Percentiles rank a stretch among this genome's conserved stretches.
These are phyloP conservation scores for Aristolochia californica DNA, from an alignment of 164 flowering plant genomes.

Conservation along the genomic window DNA sequence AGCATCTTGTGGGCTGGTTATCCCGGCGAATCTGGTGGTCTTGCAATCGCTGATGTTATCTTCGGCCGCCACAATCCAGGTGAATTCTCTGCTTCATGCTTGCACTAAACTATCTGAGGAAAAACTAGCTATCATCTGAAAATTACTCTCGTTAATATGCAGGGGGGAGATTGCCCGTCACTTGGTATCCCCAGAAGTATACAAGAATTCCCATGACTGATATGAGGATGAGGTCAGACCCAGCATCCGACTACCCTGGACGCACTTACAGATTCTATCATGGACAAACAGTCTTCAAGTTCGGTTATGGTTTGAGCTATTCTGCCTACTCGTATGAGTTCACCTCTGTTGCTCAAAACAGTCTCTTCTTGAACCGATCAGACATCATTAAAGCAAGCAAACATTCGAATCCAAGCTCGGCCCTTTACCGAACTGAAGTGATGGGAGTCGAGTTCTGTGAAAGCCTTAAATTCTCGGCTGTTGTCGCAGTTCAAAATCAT, in stretches of 20 bases:
- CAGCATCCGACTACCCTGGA: constrained; percentile 60
- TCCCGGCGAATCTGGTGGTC: constrained; percentile 81
- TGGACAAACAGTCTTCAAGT: constrained; percentile 51
- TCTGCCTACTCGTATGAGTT: constrained; percentile 46
- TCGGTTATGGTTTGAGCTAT: constrained; percentile 87
- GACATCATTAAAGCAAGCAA: constrained; percentile 3
- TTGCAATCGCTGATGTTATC: constrained; percentile 63
- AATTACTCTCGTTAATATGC: constrained; percentile 10
- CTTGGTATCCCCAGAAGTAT: constrained; percentile 80
- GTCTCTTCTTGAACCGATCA: constrained; percentile 33
- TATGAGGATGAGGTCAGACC: constrained; percentile 76
- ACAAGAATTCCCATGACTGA: constrained; percentile 72
- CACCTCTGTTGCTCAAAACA: constrained; percentile 19
- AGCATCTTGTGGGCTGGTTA: constrained; percentile 88
- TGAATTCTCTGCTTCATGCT: constrained; percentile 9
- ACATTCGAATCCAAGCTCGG: constrained; percentile 6
- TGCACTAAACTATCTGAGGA: neutral
- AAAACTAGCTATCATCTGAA: no score
- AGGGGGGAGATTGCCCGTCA: constrained; percentile 84
- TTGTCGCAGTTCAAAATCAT: constrained; percentile 40
- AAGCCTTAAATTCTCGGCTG: constrained; percentile 24
- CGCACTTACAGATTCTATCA: constrained; percentile 76
- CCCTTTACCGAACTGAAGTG: constrained; percentile 25
- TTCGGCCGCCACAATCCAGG: constrained; percentile 89
- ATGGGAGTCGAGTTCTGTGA: constrained; percentile 40